phyloP scores from a whole-genome alignment of 345 rosid genomes.

The Heritiera littoralis region DNA sequence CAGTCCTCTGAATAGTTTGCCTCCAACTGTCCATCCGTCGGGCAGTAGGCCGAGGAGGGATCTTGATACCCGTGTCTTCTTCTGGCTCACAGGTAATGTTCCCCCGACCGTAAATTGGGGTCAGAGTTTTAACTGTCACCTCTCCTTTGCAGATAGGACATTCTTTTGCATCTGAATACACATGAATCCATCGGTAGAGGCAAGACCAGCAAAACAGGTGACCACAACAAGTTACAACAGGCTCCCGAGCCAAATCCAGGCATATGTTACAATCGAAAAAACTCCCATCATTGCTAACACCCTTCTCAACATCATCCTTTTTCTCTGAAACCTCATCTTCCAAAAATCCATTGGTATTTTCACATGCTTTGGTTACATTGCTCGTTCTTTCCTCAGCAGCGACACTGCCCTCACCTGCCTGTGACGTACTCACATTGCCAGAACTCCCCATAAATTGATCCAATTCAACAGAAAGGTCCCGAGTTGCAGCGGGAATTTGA shows the following conservation, averaged over 20 bases:
- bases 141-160: slow-evolving; percentile 99
- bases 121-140: slow-evolving; percentile 69
- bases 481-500: slow-evolving; percentile 49
- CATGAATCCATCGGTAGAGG: slow-evolving; percentile 72
- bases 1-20: slow-evolving; percentile 66
- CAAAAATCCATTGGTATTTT: slow-evolving; percentile 58
- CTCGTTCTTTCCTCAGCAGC: slow-evolving; percentile 67
- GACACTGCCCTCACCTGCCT: slow-evolving; percentile 87
- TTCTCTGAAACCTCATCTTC: slow-evolving; percentile 56
- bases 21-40: slow-evolving; percentile 86
- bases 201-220: slow-evolving; percentile 98
- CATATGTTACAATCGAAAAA: slow-evolving; percentile 86
- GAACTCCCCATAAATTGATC: slow-evolving; percentile 55
- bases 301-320: slow-evolving; percentile 58
- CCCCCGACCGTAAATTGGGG: slow-evolving; percentile 87
- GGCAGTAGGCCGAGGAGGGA: slow-evolving; percentile 80
- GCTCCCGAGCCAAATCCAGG: slow-evolving; percentile 77
- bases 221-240: slow-evolving; percentile 93
- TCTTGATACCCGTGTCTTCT: slow-evolving; percentile 60
- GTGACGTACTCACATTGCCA: slow-evolving; percentile 48
- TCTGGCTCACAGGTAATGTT: slow-evolving; percentile 51
- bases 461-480: slow-evolving; percentile 56
- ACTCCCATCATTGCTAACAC: slow-evolving; percentile 59
- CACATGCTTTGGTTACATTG: slow-evolving; percentile 64
- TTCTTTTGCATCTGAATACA: slow-evolving; percentile 78